Percentiles rank a stretch among this genome's conserved stretches.
phyloP scores from a whole-genome alignment of 345 rosid species.

The Populus alba region DNA sequence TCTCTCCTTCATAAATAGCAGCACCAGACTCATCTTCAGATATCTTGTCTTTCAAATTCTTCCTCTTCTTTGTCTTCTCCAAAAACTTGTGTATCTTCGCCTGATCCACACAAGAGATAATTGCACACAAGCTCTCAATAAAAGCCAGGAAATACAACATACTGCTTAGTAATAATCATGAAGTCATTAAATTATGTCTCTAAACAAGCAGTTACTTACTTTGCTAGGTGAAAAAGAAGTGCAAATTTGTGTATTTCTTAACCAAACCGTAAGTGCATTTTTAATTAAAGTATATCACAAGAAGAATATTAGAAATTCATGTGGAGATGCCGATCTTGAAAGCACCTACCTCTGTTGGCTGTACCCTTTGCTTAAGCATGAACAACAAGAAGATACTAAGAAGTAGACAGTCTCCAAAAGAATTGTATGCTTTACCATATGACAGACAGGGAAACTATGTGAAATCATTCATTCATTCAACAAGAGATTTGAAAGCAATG shows the following conservation, averaged over 20 bases:
- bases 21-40: slow-evolving; percentile 36
- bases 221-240: neutral
- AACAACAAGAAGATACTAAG: neutral
- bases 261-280: neutral
- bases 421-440: neutral
- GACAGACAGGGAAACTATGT: neutral
- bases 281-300: neutral
- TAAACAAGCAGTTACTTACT: neutral
- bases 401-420: neutral
- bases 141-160: neutral
- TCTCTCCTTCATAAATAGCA: slow-evolving; percentile 29
- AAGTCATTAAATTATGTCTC: neutral
- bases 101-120: slow-evolving; percentile 39
- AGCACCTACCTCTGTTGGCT: neutral
- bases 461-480: neutral
- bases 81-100: slow-evolving; percentile 66
- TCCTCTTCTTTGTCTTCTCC: slow-evolving; percentile 67
- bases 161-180: neutral
- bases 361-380: neutral
- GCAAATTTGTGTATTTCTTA: neutral
- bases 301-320: neutral
- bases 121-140: slow-evolving; percentile 14
- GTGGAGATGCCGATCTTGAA: neutral
- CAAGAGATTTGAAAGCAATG: neutral
- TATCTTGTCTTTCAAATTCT: slow-evolving; percentile 25